Evolutionary conservation across 139 green algal genomes (phyloP).

Genomic region (Chlorella sp.): DNA sequence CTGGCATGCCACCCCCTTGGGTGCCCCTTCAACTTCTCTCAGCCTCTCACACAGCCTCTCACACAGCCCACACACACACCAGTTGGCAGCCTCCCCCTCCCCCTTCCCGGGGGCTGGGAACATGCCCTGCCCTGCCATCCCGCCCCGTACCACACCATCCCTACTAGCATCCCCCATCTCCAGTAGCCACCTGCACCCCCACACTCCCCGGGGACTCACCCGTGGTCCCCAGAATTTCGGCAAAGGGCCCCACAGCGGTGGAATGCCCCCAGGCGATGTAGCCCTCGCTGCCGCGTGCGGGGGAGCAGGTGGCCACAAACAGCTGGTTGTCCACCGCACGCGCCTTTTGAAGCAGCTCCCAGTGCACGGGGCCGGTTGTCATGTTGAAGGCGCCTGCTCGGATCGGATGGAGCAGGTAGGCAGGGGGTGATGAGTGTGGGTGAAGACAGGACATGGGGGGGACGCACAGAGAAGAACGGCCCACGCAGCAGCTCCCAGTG

Average conservation of each 20-base stretch:
- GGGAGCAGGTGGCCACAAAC: conserved; percentile 93
- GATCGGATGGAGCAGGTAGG: no score
- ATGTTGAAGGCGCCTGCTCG: conserved; percentile 55
- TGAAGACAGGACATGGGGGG: background rate
- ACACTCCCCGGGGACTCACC: conserved; percentile 60
- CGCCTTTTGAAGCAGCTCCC: conserved; percentile 91
- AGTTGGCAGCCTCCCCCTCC: background rate
- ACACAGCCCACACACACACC: no score
- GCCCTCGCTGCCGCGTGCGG: conserved; percentile 59
- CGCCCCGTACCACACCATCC: no score
- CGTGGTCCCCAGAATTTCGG: conserved; percentile 76
- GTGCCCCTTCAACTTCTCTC: no score
- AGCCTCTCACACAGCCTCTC: no score
- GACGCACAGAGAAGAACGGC: no score
- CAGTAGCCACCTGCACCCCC: conserved; percentile 32
- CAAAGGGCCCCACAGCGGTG: conserved; percentile 84
- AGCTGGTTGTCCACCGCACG: conserved; percentile 96
- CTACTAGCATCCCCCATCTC: no score
- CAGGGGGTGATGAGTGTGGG: no score
- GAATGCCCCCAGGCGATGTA: conserved; percentile 84
- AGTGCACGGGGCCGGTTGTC: conserved; percentile 89
- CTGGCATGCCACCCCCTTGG: no score
- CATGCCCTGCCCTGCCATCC: no score
- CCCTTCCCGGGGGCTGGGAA: no score
- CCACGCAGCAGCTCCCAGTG: conserved; percentile 96